Base-by-base conservation (phyloP, 2,329 filamentous ascomycete genomes). In the Cladophialophora bantiana region DNA sequence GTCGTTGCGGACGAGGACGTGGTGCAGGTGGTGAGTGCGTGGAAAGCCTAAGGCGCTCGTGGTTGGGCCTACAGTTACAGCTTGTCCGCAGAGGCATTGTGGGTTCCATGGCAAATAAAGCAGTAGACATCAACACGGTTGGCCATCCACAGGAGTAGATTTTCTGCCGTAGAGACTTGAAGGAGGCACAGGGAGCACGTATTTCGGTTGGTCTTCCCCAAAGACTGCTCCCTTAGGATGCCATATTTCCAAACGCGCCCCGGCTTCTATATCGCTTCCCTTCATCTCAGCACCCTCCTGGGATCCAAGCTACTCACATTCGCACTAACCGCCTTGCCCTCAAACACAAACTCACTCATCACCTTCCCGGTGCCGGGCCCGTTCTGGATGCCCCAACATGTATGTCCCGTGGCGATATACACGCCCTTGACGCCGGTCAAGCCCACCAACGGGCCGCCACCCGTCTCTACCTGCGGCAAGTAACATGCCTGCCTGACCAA, bases 381-480 rank as follows among this genome's bases (percentile, higher is more conserved):
- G 80, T 99, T 98, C 81, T 98, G 94, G 26, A 99, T 97, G 0
- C 95, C 95, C 95, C 95, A 99, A 80, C 94, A 98, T 1, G 93
- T 97, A 82, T 99, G 95, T 0, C 95, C 95, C 0, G 92, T 86
- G 0, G 95, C 95, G 67, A 98, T 83, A 77, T 90, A 89, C 52
- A 98, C 74, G 0, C 94, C 93, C 6, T 88, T 86, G 0, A 90
- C 87, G 1, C 86, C 85, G 7, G 93, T 94, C 61, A 84, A 82
- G 0, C 95, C 95, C 31, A 98, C 85, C 58, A 98, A 78, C 4
- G 95, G 94, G 0, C 87, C 88, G 60, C 77, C 78, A 26, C 78
- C 80, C 2, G 79, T 77, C 62, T 77, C 80, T 67, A 94, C 90
- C 71, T 90, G 91, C 0, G 95, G 95, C 58, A 99, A 82, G 79